Conservation (phyloP, 75 land plant species). For the Cunninghamia lanceolata region DNA sequence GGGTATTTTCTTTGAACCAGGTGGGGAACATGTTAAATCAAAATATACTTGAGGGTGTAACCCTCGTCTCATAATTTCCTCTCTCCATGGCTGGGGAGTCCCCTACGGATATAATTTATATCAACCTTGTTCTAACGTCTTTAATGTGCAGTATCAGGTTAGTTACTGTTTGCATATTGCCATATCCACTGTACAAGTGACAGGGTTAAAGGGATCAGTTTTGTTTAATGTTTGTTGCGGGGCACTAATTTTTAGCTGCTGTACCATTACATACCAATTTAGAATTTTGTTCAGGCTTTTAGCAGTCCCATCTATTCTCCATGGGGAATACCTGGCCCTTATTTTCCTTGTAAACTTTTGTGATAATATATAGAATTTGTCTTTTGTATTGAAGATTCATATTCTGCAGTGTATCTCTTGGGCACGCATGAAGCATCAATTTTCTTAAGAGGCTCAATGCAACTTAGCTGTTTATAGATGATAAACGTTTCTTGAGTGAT, state of each 20-base stretch:
- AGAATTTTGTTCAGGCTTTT: conserved; percentile 5
- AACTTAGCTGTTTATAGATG: too few relatives aligned
- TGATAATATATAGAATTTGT: conserved; percentile 4
- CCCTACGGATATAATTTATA: neutral
- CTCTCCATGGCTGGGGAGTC: neutral
- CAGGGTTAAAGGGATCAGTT: conserved; percentile 3
- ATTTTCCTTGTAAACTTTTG: conserved; percentile 4
- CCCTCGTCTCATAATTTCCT: conserved; percentile 3
- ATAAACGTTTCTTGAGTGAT: neutral
- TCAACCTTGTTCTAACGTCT: neutral
- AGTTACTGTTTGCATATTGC: conserved; percentile 1
- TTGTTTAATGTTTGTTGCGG: conserved; percentile 6
- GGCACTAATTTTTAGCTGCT: conserved; percentile 7
- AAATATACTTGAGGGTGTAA: conserved; percentile 1
- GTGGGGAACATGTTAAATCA: neutral
- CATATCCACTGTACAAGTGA: conserved; percentile 10
- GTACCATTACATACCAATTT: conserved; percentile 9
- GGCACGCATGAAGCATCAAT: neutral
- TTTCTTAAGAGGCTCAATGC: too few relatives aligned
- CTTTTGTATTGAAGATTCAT: neutral
- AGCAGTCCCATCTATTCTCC: neutral
- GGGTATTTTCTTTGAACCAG: neutral
- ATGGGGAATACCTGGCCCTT: neutral
- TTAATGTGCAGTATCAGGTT: conserved; percentile 5
- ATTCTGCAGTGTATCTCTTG: neutral